Evolutionary conservation across 1,284 basidiomycete genomes (phyloP).

Genomic region (Sparassis latifolia): DNA sequence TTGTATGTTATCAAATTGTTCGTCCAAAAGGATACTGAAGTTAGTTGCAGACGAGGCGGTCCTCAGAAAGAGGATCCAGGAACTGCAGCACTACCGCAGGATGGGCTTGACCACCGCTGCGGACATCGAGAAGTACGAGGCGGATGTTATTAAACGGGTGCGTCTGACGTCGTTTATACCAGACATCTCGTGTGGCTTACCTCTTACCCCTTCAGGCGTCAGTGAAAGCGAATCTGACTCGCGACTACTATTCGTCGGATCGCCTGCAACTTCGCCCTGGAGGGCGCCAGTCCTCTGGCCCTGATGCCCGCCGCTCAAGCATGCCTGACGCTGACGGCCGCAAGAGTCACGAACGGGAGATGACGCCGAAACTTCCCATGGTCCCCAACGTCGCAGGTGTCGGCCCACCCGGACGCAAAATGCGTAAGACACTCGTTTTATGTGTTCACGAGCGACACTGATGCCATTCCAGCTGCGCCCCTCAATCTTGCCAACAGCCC

Average conservation of each 20-base stretch:
- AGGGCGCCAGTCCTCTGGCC: slow-evolving; percentile 50
- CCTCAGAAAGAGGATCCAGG: slow-evolving; percentile 80
- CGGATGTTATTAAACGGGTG: slow-evolving; percentile 69
- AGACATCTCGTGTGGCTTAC: slow-evolving; percentile 3
- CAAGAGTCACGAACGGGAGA: slow-evolving; percentile 41
- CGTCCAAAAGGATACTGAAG: background rate
- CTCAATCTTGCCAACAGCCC: slow-evolving; percentile 85
- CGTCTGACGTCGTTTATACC: slow-evolving; percentile 20
- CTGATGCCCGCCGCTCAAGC: slow-evolving; percentile 46
- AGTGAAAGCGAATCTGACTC: slow-evolving; percentile 49
- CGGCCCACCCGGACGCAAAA: slow-evolving; percentile 37
- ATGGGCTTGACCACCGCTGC: slow-evolving; percentile 75
- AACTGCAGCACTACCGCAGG: slow-evolving; percentile 83
- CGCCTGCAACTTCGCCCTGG: slow-evolving; percentile 36
- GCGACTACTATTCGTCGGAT: slow-evolving; percentile 50
- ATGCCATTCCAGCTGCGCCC: slow-evolving; percentile 48
- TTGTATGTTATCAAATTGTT: slow-evolving; percentile 45
- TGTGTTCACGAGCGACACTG: slow-evolving; percentile 3
- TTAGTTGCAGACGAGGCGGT: slow-evolving; percentile 67
- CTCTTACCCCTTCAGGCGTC: slow-evolving; percentile 35
- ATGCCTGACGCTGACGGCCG: slow-evolving; percentile 35
- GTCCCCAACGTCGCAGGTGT: slow-evolving; percentile 26
- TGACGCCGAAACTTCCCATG: slow-evolving; percentile 42
- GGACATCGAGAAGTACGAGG: slow-evolving; percentile 87
- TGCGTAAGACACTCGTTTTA: slow-evolving; percentile 33